Conservation (phyloP, 2,329 filamentous ascomycete genomes). For the Colletotrichum godetiae region DNA sequence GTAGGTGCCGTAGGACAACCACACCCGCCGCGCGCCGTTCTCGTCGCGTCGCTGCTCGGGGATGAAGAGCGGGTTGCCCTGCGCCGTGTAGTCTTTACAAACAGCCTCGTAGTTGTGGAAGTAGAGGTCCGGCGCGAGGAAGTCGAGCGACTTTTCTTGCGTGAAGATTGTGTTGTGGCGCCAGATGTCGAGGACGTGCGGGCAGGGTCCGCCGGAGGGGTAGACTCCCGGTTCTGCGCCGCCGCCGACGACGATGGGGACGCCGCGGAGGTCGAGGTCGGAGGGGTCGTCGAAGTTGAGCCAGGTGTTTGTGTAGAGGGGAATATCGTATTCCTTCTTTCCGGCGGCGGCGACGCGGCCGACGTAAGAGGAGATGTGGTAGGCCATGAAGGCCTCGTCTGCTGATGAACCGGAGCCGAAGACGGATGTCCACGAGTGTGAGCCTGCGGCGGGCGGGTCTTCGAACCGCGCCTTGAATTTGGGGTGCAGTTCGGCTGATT, state of each 20-base stretch:
- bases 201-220: constrained; percentile 48
- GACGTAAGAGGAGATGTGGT: constrained; percentile 48
- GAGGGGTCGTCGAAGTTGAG: constrained; percentile 47
- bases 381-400: constrained; percentile 51
- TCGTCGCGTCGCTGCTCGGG: constrained; percentile 64
- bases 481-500: constrained; percentile 40
- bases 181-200: constrained; percentile 53
- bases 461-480: constrained; percentile 44
- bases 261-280: constrained; percentile 44
- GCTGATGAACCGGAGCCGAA: constrained; percentile 45
- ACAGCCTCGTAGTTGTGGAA: constrained; percentile 58
- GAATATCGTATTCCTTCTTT: constrained; percentile 46
- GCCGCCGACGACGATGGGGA: constrained; percentile 49
- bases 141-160: constrained; percentile 49
- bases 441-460: constrained; percentile 38
- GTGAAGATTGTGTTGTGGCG: constrained; percentile 45
- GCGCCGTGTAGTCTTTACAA: constrained; percentile 56
- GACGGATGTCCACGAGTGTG: constrained; percentile 45
- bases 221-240: constrained; percentile 49
- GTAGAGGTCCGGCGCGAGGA: constrained; percentile 60
- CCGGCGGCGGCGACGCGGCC: constrained; percentile 48
- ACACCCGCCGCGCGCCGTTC: constrained; percentile 54
- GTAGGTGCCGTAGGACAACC: constrained; percentile 54
- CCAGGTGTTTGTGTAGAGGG: constrained; percentile 50
- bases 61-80: constrained; percentile 59